These are phyloP conservation scores for Penicillium sclerotiorum DNA, from an alignment of 2,329 filamentous ascomycete species.

Conservation along the genomic window DNA sequence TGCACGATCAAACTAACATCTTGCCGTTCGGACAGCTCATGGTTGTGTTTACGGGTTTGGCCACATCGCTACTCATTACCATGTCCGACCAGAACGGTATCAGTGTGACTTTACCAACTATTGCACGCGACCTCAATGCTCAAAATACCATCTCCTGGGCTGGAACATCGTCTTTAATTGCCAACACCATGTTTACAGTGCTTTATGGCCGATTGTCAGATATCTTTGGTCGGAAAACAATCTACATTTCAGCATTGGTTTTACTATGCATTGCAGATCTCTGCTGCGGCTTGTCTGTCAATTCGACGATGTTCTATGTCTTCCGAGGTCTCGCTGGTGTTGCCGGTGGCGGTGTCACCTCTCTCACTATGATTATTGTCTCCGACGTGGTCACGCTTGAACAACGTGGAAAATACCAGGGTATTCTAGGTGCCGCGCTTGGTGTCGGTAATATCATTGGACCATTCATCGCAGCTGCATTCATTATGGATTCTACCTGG, in stretches of 20 bases:
- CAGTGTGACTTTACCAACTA: conserved; percentile 56
- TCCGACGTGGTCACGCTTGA: conserved; percentile 62
- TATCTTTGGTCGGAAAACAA: conserved; percentile 62
- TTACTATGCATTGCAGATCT: conserved; percentile 61
- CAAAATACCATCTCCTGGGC: conserved; percentile 65
- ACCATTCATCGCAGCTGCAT: conserved; percentile 51
- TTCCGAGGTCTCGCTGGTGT: conserved; percentile 64
- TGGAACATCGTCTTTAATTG: conserved; percentile 69
- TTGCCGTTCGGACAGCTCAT: conserved; percentile 52
- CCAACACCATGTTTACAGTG: conserved; percentile 66
- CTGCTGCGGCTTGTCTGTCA: conserved; percentile 60
- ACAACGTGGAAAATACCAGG: conserved; percentile 60
- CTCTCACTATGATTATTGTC: conserved; percentile 64
- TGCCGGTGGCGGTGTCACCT: conserved; percentile 64
- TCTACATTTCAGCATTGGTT: conserved; percentile 57
- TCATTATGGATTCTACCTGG: conserved; percentile 49
- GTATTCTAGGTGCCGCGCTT: conserved; percentile 49
- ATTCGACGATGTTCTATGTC: conserved; percentile 61
- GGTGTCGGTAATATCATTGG: conserved; percentile 52
- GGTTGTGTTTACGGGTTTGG: conserved; percentile 55
- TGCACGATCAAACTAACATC: conserved; percentile 61
- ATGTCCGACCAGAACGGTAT: conserved; percentile 63
- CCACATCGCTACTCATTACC: conserved; percentile 57
- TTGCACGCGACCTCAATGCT: conserved; percentile 52
- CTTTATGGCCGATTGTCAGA: conserved; percentile 66